Evolutionary conservation across 805 yeast genomes (phyloP).

Genomic region (Ogataea trehalophila): DNA sequence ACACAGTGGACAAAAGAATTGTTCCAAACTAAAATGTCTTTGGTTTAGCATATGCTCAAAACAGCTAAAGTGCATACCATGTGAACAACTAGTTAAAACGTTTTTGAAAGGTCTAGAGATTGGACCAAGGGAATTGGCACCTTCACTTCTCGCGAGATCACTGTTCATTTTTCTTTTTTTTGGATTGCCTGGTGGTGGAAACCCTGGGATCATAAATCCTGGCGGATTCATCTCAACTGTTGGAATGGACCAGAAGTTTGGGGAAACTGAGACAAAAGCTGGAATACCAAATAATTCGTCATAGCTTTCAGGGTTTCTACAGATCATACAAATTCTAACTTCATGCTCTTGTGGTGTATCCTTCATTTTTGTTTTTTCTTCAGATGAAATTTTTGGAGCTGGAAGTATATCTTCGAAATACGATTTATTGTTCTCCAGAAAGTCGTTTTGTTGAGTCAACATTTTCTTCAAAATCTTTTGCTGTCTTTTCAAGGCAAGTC

Average conservation of each 20-base stretch:
- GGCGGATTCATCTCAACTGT: slow-evolving; percentile 27
- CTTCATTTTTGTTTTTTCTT: slow-evolving; percentile 16
- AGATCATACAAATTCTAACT: slow-evolving; percentile 45
- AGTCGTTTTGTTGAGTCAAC: slow-evolving; percentile 46
- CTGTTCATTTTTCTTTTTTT: slow-evolving; percentile 11
- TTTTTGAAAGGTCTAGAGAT: slow-evolving; percentile 26
- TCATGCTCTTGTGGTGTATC: slow-evolving; percentile 10
- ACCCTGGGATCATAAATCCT: slow-evolving; percentile 20
- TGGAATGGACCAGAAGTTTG: slow-evolving; percentile 48
- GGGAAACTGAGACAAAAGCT: slow-evolving; percentile 40
- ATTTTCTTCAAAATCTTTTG: slow-evolving; percentile 57
- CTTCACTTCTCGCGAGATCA: slow-evolving; percentile 17
- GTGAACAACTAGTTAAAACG: slow-evolving; percentile 45
- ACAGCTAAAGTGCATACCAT: slow-evolving; percentile 47
- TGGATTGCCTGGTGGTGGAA: slow-evolving; percentile 5
- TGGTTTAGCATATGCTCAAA: slow-evolving; percentile 30
- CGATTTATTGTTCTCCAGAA: slow-evolving; percentile 36
- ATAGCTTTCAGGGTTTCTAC: slow-evolving; percentile 47
- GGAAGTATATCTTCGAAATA: slow-evolving; percentile 12
- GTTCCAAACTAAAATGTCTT: slow-evolving; percentile 9
- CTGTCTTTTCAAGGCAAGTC: slow-evolving; percentile 59
- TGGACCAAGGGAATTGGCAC: slow-evolving; percentile 25
- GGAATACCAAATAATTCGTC: slow-evolving; percentile 57
- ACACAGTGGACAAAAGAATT: slow-evolving; percentile 48
- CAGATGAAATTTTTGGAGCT: too few species aligned